phyloP scores from a whole-genome alignment of 495 filamentous ascomycete species.

The Lophiotrema nucula region DNA sequence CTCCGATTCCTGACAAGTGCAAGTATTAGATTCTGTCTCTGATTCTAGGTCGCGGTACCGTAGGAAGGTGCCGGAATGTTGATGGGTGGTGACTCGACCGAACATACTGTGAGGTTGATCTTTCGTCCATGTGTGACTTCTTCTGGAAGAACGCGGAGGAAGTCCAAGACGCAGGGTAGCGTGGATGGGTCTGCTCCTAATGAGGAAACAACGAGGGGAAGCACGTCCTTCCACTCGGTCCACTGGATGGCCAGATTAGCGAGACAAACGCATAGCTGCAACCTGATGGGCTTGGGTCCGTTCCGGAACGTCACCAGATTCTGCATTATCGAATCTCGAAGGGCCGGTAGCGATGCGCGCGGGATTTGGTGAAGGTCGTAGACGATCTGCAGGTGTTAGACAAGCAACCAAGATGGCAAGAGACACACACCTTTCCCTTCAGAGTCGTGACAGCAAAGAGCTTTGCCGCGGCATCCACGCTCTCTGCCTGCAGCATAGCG shows the following conservation, averaged over 20 bases:
- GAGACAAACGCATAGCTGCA: conserved; percentile 91
- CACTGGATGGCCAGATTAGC: conserved; percentile 95
- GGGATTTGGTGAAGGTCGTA: conserved; percentile 87
- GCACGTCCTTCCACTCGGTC: conserved; percentile 91
- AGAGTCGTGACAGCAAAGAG: conserved; percentile 95
- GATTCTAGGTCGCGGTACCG: conserved; percentile 39
- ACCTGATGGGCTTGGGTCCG: conserved; percentile 86
- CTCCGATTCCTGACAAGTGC: conserved; percentile 79
- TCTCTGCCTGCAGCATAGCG: conserved; percentile 72
- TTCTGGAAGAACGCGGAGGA: conserved; percentile 92
- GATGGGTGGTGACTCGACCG: conserved; percentile 54
- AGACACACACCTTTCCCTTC: conserved; percentile 82
- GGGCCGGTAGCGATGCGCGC: conserved; percentile 63
- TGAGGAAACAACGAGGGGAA: conserved; percentile 72
- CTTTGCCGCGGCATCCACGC: conserved; percentile 75
- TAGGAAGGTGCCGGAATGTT: conserved; percentile 48
- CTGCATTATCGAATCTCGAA: conserved; percentile 78
- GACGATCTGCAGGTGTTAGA: conserved; percentile 60
- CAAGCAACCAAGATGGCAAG: background rate
- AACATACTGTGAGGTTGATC: conserved; percentile 95
- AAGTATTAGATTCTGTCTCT: conserved; percentile 50
- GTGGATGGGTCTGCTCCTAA: conserved; percentile 75
- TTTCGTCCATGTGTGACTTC: conserved; percentile 99
- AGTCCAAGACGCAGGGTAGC: conserved; percentile 85
- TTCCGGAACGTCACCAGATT: conserved; percentile 74